Base-by-base conservation (phyloP, 352 stramenopile genomes). In the Phytophthora cryptogea region DNA sequence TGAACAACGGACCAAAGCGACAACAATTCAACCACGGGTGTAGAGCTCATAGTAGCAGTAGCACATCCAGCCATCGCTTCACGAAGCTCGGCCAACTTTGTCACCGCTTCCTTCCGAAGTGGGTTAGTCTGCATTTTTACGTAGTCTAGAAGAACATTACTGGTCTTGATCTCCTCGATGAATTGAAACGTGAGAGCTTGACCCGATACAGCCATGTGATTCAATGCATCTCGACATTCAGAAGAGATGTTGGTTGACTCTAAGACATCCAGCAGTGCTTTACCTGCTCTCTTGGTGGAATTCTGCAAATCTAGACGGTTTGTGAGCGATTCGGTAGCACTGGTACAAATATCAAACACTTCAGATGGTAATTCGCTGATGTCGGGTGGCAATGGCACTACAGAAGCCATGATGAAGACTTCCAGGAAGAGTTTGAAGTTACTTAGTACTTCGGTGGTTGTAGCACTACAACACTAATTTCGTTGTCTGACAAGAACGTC, bases 1-100 rank as follows among this genome's bases (percentile, higher is more conserved):
- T 80, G 60, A 27, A 76, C 51, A 7, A 72, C 27, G 2, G 57
- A 56, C 72, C 68, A 75, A 6, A 77, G 59, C 14, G 20, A 56
- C 41, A 80, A 46, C 11, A 78, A 47, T 45, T 77, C 72, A 26
- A 66, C 31, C 6, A 35, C 45, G 17, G 65, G 45, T 1, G 35
- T 49, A 1, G 56, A 74, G 51, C 16, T 52, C 44, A 36, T 48
- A 39, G 31, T 63, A 27, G 14, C 49, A 3, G 35, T 66, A 8
- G 49, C 49, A 53, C 57, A 60, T 11, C 33, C 31, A 30, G 57
- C 64, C 17, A 76, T 52, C 4, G 60, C 63, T 1, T 60, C 42
- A 8, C 67, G 68, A n/a, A 80, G 23, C 28, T 72, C 39, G 1
- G 44, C 33, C 16, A 80, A 51, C 16, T 69, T 48, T 5, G 8